These are phyloP conservation scores for Houttuynia cordata DNA, from an alignment of 164 flowering plant genomes.

Conservation along the genomic window DNA sequence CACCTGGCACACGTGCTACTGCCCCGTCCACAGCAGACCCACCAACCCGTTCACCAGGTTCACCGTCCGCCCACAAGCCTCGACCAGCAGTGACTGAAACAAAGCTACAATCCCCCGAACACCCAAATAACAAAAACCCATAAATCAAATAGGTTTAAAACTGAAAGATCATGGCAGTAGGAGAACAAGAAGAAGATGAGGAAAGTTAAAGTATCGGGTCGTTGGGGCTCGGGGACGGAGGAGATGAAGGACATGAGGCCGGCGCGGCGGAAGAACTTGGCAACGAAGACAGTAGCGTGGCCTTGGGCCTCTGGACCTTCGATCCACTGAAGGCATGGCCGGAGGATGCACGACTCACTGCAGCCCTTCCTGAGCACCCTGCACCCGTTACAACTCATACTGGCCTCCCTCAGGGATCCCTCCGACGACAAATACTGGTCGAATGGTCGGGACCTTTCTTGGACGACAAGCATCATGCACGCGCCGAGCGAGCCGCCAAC, in stretches of 20 bases:
- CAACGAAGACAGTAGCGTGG: conserved; percentile 72
- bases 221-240: conserved; percentile 44
- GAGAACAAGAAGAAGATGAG: no score
- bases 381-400: conserved; percentile 91
- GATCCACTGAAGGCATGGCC: conserved; percentile 61
- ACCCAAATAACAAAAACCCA: no score
- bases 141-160: no score
- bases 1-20: conserved; percentile 66
- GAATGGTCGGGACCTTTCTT: not conserved
- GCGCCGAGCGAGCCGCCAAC: conserved; percentile 78
- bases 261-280: conserved; percentile 82
- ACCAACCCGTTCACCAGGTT: conserved; percentile 75
- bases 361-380: conserved; percentile 77
- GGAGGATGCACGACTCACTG: conserved; percentile 56
- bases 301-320: conserved; percentile 62
- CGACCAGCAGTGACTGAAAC: conserved; percentile 58
- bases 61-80: conserved; percentile 70
- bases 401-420: not conserved
- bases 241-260: conserved; percentile 69
- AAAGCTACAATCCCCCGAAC: conserved; percentile 38
- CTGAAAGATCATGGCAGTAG: not conserved
- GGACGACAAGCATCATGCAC: conserved; percentile 31
- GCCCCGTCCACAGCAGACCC: conserved; percentile 63
- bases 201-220: conserved; percentile 45
- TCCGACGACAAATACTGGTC: not conserved